Conservation (phyloP, 2,329 filamentous ascomycete species). For the Fusarium solani-melongenae region DNA sequence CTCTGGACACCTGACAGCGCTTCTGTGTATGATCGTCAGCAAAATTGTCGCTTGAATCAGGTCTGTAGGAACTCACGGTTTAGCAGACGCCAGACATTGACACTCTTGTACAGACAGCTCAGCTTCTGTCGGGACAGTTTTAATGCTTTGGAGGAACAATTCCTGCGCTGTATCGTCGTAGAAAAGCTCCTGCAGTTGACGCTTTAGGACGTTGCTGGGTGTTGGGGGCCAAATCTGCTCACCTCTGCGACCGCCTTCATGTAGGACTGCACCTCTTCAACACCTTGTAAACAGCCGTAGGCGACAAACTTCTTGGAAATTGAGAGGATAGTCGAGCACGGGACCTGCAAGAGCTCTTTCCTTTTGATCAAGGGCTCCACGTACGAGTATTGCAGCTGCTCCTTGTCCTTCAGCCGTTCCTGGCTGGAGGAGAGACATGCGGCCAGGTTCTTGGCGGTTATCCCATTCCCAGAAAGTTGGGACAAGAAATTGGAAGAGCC, state of each 20-base stretch:
- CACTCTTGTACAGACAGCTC: neutral
- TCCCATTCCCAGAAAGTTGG: neutral
- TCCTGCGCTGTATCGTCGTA: neutral
- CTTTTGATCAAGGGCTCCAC: neutral
- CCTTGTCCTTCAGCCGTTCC: neutral
- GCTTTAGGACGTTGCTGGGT: neutral
- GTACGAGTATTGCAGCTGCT: neutral
- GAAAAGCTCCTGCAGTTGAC: neutral
- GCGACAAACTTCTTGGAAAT: neutral
- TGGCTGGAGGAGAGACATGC: neutral
- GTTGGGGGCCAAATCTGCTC: neutral
- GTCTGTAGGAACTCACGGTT: neutral
- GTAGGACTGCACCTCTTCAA: neutral
- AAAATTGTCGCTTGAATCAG: neutral
- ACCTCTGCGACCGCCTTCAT: neutral
- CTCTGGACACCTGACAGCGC: neutral
- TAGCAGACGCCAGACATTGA: neutral
- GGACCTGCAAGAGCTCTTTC: neutral
- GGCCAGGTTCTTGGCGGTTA: neutral
- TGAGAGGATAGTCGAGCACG: neutral
- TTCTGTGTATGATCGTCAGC: neutral
- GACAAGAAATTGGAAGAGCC: rapidly evolving
- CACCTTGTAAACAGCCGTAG: neutral
- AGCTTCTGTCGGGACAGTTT: neutral
- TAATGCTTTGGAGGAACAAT: rapidly evolving